Evolutionary conservation across 495 filamentous ascomycete genomes (phyloP), one percentile per base, ranked within the genome.

Genomic region (Melanomma pulvis-pyrius): DNA sequence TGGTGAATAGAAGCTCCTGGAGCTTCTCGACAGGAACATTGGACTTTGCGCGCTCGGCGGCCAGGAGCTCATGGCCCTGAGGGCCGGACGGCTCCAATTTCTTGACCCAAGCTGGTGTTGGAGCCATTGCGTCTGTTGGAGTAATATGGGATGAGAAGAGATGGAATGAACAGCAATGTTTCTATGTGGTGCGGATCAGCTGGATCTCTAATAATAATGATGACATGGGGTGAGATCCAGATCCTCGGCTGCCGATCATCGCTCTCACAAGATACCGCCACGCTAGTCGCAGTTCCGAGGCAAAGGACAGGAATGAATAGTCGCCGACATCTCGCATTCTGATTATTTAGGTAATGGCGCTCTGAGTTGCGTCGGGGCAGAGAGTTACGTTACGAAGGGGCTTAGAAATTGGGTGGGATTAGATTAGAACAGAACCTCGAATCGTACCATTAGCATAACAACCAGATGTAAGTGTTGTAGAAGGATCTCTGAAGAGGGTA

Each of bases 91-190:
- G 86, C 76, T 84, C 86, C 46, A 90, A 77, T 52, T 82, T 80
- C 71, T 85, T 82, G 66, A 89, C 87, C 87, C 86, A 89, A 74
- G 80, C 77, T 55, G 86, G 86, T 57, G 78, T 80, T 58, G 79
- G 80, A 63, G 78, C 72, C 57, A 74, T 74, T 25, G 24, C 62
- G 5, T 17, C 36, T 5, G 13, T 56, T 36, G 48, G 50, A 47
- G 6, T 7, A 12, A 30, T 19, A n/a, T 15, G 39, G 54, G 53
- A 59, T 29, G 21, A 41, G 1, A 19, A 25, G 8, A 34, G 21
- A 22, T 11, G 55, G 8, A 15, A 34, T 5, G 30, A 5, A 44
- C 8, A n/a, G 13, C 17, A 44, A n/a, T 17, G 39, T 12, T 44
- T 44, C 8, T 44, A 44, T 44, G 39, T 6, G 9, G n/a, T 6